Conservation (phyloP, 805 yeast genomes). For the Sungouiozyma intestinalis region DNA sequence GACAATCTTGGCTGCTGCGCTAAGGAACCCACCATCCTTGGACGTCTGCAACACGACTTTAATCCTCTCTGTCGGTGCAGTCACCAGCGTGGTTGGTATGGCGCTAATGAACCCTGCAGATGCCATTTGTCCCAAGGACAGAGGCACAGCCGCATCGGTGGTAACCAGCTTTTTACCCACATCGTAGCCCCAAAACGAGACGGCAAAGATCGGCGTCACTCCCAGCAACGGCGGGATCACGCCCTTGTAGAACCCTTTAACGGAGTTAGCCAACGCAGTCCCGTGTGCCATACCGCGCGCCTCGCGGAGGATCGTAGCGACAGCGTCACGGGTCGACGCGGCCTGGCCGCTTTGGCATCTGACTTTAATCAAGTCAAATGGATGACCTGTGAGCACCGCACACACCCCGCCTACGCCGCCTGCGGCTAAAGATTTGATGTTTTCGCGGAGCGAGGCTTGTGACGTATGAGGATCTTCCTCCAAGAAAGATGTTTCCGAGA, state of each 20-base stretch:
- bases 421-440: conserved; percentile 75
- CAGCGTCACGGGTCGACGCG: conserved; percentile 53
- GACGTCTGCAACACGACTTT: conserved; percentile 88
- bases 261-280: conserved; percentile 8
- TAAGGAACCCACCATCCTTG: conserved; percentile 17
- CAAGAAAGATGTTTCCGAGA: conserved; percentile 5
- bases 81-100: conserved; percentile 86
- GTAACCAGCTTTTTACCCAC: conserved; percentile 73
- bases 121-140: conserved; percentile 63
- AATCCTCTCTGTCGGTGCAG: conserved; percentile 96
- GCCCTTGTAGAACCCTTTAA: conserved; percentile 77
- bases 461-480: conserved; percentile 4
- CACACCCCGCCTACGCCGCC: conserved; percentile 97
- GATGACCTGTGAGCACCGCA: conserved; percentile 93
- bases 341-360: conserved; percentile 72
- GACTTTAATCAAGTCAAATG: conserved; percentile 88
- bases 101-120: conserved; percentile 94
- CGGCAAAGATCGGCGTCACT: conserved; percentile 97
- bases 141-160: conserved; percentile 19
- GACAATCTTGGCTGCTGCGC: conserved; percentile 55
- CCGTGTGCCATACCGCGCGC: conserved; percentile 7
- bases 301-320: conserved; percentile 54
- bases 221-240: conserved; percentile 92
- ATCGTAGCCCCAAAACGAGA: conserved; percentile 97
- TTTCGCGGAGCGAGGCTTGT: conserved; percentile 34